A percentile compares a stretch with the other conserved stretches of the same genome.
phyloP scores from a whole-genome alignment of 1,139 yeast species.

The Sugiyamaella xylanicola region DNA sequence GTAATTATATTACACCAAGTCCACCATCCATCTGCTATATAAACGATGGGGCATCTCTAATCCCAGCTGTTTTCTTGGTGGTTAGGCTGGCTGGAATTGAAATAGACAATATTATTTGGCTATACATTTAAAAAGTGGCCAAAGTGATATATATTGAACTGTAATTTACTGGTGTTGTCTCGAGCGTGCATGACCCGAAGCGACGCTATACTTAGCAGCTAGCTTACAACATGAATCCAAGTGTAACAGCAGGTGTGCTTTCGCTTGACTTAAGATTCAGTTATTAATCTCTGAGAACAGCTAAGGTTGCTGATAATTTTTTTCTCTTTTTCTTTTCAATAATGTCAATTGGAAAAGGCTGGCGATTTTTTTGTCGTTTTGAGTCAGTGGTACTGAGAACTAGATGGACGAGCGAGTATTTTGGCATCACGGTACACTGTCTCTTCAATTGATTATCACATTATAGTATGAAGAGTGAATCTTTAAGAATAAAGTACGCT shows the following conservation, averaged over 20 bases:
- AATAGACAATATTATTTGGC: neutral
- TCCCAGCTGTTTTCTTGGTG: neutral
- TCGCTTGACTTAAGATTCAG: conserved; percentile 15
- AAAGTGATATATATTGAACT: conserved; percentile 3
- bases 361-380: neutral
- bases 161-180: neutral
- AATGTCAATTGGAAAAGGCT: conserved; percentile 1
- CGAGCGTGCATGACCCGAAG: conserved; percentile 5
- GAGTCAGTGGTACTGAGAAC: neutral
- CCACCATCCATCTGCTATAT: neutral
- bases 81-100: neutral
- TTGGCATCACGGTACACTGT: neutral
- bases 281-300: neutral
- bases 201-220: neutral
- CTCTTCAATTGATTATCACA: neutral
- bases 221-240: neutral
- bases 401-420: neutral
- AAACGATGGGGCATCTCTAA: neutral
- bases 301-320: neutral
- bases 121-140: neutral
- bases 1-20: neutral
- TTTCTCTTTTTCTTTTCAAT: neutral
- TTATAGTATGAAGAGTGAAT: neutral
- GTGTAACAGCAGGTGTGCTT: conserved; percentile 4
- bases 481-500: neutral